Evolutionary conservation across 345 rosid species (phyloP).

Genomic region (Populus euphratica): DNA sequence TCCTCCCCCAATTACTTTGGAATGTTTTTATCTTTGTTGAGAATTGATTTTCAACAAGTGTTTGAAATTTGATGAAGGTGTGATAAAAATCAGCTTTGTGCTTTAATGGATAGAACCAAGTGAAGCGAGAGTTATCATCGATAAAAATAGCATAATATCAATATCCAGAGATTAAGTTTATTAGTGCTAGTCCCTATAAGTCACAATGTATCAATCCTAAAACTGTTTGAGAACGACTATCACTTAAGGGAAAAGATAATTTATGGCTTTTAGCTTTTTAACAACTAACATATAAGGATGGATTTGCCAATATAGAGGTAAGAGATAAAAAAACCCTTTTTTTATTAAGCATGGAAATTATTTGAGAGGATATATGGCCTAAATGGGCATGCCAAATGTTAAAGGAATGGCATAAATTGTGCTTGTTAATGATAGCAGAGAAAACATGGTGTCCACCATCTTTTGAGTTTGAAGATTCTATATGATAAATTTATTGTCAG

Average conservation of each 20-base stretch:
- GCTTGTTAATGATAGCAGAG: not conserved
- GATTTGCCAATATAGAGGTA: conserved; percentile 1
- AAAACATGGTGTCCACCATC: not conserved
- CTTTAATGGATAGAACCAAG: conserved; percentile 8
- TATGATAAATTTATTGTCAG: not conserved
- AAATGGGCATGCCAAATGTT: conserved; percentile 5
- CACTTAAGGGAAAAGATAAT: not conserved
- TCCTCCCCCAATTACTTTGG: not conserved
- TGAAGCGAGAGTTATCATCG: not conserved
- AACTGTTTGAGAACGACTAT: not conserved
- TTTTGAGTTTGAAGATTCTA: not conserved
- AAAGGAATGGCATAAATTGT: not conserved
- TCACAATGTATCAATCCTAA: not conserved
- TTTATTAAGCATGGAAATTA: not conserved
- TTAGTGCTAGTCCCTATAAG: not conserved
- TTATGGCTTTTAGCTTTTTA: conserved; percentile 3
- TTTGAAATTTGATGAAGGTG: not conserved
- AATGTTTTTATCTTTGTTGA: not conserved
- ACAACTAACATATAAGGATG: not conserved
- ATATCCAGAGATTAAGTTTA: not conserved
- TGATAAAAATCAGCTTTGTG: not conserved
- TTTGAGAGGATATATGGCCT: not conserved
- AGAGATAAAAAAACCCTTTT: not conserved
- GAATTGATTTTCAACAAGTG: not conserved
- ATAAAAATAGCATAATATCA: not conserved